Conservation (phyloP, 805 yeast genomes). For the Wickerhamomyces rabaulensis region DNA sequence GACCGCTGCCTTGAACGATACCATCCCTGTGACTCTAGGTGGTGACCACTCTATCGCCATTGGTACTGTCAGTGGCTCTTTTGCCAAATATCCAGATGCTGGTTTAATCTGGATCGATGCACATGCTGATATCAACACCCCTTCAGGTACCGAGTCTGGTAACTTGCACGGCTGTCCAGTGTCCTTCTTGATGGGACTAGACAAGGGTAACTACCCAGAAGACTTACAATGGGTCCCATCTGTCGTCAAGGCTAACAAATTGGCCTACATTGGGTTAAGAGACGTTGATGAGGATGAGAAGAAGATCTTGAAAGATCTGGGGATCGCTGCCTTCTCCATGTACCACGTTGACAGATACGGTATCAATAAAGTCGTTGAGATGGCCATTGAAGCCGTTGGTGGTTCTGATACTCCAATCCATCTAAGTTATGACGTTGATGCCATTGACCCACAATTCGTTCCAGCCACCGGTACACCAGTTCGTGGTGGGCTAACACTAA, state of each 20-base stretch:
- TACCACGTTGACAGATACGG: slow-evolving; percentile 94
- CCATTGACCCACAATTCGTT: slow-evolving; percentile 88
- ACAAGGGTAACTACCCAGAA: slow-evolving; percentile 59
- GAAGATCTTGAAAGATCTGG: slow-evolving; percentile 59
- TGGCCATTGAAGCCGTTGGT: slow-evolving; percentile 78
- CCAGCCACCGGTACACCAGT: slow-evolving; percentile 99
- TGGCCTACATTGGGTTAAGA: slow-evolving; percentile 91
- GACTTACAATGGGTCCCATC: slow-evolving; percentile 79
- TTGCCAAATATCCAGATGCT: slow-evolving; percentile 76
- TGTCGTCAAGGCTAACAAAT: slow-evolving; percentile 56
- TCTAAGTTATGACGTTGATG: slow-evolving; percentile 92
- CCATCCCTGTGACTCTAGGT: slow-evolving; percentile 81
- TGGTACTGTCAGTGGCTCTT: slow-evolving; percentile 84
- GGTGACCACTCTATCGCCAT: slow-evolving; percentile 97
- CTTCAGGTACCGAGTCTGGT: slow-evolving; percentile 77
- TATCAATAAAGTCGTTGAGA: slow-evolving; percentile 82
- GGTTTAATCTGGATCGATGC: slow-evolving; percentile 96
- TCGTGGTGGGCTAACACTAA: slow-evolving; percentile 88
- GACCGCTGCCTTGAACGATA: slow-evolving; percentile 39
- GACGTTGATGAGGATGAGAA: slow-evolving; percentile 90
- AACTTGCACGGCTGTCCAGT: slow-evolving; percentile 97
- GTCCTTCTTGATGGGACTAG: slow-evolving; percentile 82
- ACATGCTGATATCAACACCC: slow-evolving; percentile 94
- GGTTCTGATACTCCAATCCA: slow-evolving; percentile 73
- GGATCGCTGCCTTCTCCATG: slow-evolving; percentile 88